These are phyloP conservation scores for Trichothecium roseum DNA, from an alignment of 2,329 filamentous ascomycete genomes.

Conservation along the genomic window DNA sequence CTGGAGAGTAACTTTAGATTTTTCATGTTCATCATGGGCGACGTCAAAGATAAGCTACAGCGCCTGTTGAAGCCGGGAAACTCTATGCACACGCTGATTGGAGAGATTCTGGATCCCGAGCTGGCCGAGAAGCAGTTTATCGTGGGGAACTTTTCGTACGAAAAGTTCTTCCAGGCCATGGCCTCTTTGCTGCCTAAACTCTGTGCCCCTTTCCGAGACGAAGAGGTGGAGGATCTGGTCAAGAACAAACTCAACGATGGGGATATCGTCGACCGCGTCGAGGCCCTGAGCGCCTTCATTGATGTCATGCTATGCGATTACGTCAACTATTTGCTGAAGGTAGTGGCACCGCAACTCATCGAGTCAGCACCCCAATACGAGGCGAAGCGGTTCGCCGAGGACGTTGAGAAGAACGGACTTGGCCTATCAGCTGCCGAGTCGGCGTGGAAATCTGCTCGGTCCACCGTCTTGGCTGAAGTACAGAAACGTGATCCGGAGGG, in stretches of 20 bases:
- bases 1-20: constrained; percentile 55
- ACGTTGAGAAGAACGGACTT: constrained; percentile 45
- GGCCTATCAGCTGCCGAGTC: constrained; percentile 49
- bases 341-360: constrained; percentile 60
- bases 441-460: constrained; percentile 56
- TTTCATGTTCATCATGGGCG: constrained; percentile 60
- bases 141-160: constrained; percentile 67
- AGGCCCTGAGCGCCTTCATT: constrained; percentile 65
- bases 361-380: constrained; percentile 65
- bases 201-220: constrained; percentile 72
- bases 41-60: constrained; percentile 62
- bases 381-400: constrained; percentile 57
- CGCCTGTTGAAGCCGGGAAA: constrained; percentile 61
- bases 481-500: constrained; percentile 60
- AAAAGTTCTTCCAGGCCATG: constrained; percentile 71
- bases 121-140: constrained; percentile 59
- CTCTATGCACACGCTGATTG: constrained; percentile 64
- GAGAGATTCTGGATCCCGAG: constrained; percentile 64
- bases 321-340: constrained; percentile 68
- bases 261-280: constrained; percentile 64
- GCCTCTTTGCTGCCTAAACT: constrained; percentile 65
- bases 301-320: constrained; percentile 73
- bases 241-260: constrained; percentile 50
- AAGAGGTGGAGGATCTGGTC: constrained; percentile 58
- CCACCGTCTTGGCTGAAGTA: constrained; percentile 55